Conservation (phyloP, 352 stramenopile genomes). For the Phytophthora constricta region DNA sequence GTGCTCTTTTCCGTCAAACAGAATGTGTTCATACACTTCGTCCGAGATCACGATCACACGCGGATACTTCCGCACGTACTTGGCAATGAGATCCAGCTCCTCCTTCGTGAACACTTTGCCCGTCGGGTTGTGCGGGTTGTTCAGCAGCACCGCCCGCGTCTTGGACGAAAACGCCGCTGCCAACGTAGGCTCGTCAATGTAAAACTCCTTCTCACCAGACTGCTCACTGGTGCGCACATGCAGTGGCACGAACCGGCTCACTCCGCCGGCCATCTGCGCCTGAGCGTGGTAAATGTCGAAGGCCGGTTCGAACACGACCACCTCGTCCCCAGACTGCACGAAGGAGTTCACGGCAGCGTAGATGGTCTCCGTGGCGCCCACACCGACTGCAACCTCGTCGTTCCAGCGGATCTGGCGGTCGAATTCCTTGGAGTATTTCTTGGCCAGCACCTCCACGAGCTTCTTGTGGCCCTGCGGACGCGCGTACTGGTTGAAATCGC, state of each 20-base stretch:
- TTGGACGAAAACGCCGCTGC: slow-evolving; percentile 88
- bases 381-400: slow-evolving; percentile 93
- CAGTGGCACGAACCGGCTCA: slow-evolving; percentile 87
- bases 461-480: slow-evolving; percentile 90
- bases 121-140: slow-evolving; percentile 99
- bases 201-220: slow-evolving; percentile 63
- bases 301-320: slow-evolving; percentile 97
- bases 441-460: slow-evolving; percentile 85
- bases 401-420: slow-evolving; percentile 87
- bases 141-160: slow-evolving; percentile 96
- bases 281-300: slow-evolving; percentile 97
- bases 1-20: slow-evolving; percentile 82
- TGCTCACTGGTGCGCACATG: slow-evolving; percentile 42
- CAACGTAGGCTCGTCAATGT: slow-evolving; percentile 89
- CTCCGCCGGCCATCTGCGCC: slow-evolving; percentile 85
- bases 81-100: slow-evolving; percentile 95
- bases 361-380: slow-evolving; percentile 95
- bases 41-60: slow-evolving; percentile 96
- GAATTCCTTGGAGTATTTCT: slow-evolving; percentile 91
- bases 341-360: slow-evolving; percentile 94
- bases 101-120: slow-evolving; percentile 96
- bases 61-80: slow-evolving; percentile 83
- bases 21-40: slow-evolving; percentile 99
- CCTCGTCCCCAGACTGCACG: slow-evolving; percentile 95
- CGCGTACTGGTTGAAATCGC: slow-evolving; percentile 95